A percentile compares a stretch with the other conserved stretches of the same genome.
Conservation (phyloP, 345 rosid species). For the Salix udensis region DNA sequence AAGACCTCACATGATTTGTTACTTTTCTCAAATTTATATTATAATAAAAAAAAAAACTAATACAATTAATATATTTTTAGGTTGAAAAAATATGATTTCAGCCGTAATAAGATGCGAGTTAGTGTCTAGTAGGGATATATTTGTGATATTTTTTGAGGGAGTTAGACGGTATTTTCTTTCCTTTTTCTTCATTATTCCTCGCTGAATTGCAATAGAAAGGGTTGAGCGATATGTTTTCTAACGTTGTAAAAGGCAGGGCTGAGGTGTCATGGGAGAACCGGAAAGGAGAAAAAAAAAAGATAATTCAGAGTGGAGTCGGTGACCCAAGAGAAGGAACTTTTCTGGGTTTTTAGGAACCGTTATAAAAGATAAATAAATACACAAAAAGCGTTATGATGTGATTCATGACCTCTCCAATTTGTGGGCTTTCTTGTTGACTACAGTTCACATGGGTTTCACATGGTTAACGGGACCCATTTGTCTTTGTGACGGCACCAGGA, state of each 20-base stretch:
- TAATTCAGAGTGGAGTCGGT: neutral
- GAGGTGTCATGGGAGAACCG: neutral
- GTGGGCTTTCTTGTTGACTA: conserved; percentile 9
- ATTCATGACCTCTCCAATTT: neutral
- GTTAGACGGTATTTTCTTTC: too few species aligned
- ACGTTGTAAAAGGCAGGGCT: conserved; percentile 13
- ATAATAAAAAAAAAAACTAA: too few species aligned
- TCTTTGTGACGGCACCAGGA: neutral
- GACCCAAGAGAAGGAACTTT: neutral
- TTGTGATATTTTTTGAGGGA: too few species aligned
- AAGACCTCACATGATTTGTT: too few species aligned
- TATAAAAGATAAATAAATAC: neutral
- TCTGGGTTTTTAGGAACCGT: conserved; percentile 6
- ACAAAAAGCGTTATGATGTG: neutral
- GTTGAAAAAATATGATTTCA: too few species aligned
- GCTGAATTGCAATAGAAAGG: too few species aligned
- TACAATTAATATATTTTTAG: too few species aligned
- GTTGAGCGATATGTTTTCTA: neutral
- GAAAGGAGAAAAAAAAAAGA: neutral
- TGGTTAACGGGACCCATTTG: neutral
- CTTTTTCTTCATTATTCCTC: too few species aligned
- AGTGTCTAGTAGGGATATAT: too few species aligned
- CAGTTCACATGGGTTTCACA: neutral
- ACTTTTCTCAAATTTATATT: too few species aligned
- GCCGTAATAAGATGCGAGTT: rapidly evolving